Evolutionary conservation across 345 rosid genomes (phyloP), one percentile per base, ranked within the genome.

Genomic region (Heritiera littoralis): DNA sequence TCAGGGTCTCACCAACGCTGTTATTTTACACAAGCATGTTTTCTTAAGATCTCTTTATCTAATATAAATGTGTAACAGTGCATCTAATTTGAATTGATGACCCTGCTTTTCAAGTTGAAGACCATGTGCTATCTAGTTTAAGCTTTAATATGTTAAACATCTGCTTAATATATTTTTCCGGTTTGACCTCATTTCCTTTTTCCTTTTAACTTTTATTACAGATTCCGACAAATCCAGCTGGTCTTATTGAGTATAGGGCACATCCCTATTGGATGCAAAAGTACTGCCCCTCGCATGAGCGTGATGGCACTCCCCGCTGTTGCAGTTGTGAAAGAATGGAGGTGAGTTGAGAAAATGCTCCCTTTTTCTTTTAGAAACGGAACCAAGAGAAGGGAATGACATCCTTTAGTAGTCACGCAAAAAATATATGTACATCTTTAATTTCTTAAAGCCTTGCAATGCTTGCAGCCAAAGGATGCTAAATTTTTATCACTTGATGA

Each of bases 221-320:
- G 99, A 91, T 95, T n/a, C 96, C 96, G 7, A 87, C 93, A 65
- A 90, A 89, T 84, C 81, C 87, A 79, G 85, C 78, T 32, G 96
- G 98, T 74, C 90, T 84, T 15, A 89, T 92, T 52, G 98, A 91
- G 89, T 93, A 88, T 32, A 86, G 90, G 74, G 93, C 88, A 64
- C 95, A 93, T 85, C 94, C 94, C 70, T 90, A 92, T 85, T 93
- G 98, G 99, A 77, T 35, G 55, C 98, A 92, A 80, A 95, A 89
- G 81, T 93, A 92, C 84, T 97, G 99, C 83, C 99, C 98, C 74
- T 89, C 95, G 0, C 99, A 97, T 68, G 99, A 94, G 84, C 89
- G 65, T 65, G 98, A 93, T 68, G 89, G 93, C 51, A 95, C 98
- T 77, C 92, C 86, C 81, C 81, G 90, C 18, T 95, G 98, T 65